Base-by-base conservation (phyloP, 108 stramenopile genomes). In the Stephanodiscus minutulus region DNA sequence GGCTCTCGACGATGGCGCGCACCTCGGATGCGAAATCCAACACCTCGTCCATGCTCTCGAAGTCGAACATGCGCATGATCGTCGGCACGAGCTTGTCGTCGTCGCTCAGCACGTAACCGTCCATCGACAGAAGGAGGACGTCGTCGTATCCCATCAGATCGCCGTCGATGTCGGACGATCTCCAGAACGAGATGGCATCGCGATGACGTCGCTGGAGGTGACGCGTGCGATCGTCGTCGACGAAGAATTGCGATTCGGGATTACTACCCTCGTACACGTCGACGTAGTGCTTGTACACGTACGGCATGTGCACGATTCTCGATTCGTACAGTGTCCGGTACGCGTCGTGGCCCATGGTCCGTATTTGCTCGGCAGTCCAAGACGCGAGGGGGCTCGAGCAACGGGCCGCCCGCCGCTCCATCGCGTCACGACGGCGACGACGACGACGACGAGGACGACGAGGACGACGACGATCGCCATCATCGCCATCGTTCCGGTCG, bases 211-310 rank as follows among this genome's bases (percentile, higher is more conserved):
- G 31, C 31, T 33, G 3, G 31, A 2, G 31, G 3, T 5, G 31
- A 2, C 31, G 31, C 31, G 2, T 5, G 31, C 5, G 31, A 2
- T 33, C 31, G 31, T 33, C 31, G 31, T 33, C 31, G 31, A 33
- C 31, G 31, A 5, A 33, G 31, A 33, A 5, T 61, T 37, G 21
- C 66, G 70, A 68, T 74, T 72, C 37, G 20, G 58, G 52, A 75
- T 63, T 74, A 81, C 70, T 39, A 74, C 77, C 77, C 31, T 67
- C 66, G 44, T 21, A 47, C 0, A 35, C 21, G 5, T 35, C 24
- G 7, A 79, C 57, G 22, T 79, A 39, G 61, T 79, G 77, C 66
- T 79, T 79, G 72, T 79, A 79, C 10, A 68, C 29, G 33, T 73
- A 79, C 1, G 76, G 62, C 20, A 77, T n/a, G 12, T 55, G 47